Evolutionary conservation across 1,139 yeast species (phyloP).

Genomic region (Blastobotrys indianensis): DNA sequence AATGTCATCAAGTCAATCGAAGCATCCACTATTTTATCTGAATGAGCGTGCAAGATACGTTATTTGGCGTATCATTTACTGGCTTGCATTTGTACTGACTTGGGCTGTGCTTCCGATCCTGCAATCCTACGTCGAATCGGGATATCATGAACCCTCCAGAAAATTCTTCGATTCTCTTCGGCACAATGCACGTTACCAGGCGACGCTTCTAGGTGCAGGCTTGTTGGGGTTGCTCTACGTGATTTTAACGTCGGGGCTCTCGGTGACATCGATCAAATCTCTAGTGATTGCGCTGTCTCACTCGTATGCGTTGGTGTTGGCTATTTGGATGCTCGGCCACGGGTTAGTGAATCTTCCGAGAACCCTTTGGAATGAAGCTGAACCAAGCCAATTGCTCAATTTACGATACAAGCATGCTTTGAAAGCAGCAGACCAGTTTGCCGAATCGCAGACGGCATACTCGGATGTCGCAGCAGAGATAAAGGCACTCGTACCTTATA

Average conservation of each 20-base stretch:
- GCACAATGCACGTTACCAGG: conserved; percentile 55
- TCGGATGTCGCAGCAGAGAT: conserved; percentile 63
- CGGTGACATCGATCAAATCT: conserved; percentile 50
- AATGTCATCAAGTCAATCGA: conserved; percentile 33
- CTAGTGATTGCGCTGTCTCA: conserved; percentile 73
- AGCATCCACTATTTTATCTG: conserved; percentile 36
- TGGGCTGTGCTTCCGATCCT: conserved; percentile 66
- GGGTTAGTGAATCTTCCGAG: conserved; percentile 69
- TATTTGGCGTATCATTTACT: conserved; percentile 70
- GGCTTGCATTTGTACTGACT: conserved; percentile 72
- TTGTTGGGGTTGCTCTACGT: conserved; percentile 54
- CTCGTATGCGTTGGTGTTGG: conserved; percentile 68
- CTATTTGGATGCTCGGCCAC: conserved; percentile 82
- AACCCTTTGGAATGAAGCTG: conserved; percentile 48
- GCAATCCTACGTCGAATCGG: conserved; percentile 69
- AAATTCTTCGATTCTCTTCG: conserved; percentile 53
- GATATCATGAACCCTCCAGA: conserved; percentile 46
- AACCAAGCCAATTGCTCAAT: conserved; percentile 37
- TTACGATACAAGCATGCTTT: conserved; percentile 53
- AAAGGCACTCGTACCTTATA: conserved; percentile 39
- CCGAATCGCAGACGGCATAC: conserved; percentile 58
- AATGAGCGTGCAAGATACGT: conserved; percentile 45
- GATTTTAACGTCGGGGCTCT: conserved; percentile 54
- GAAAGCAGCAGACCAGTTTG: conserved; percentile 51
- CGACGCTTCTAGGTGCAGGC: conserved; percentile 50